Evolutionary conservation across 495 filamentous ascomycete genomes (phyloP).

Genomic region (Hypoxylon lienhwacheense): DNA sequence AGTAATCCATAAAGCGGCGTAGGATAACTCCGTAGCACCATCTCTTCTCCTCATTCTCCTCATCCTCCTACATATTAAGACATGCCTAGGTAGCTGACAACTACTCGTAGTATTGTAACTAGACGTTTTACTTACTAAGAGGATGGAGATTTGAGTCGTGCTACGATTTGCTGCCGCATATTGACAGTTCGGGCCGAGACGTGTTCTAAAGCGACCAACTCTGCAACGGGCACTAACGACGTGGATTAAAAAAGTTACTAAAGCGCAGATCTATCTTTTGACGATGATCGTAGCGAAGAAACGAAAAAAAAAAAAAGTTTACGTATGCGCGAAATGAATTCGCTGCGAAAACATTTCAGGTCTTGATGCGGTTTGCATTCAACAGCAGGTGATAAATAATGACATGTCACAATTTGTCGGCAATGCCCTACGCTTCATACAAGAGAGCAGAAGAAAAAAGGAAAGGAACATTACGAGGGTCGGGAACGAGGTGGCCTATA

Average conservation of each 20-base stretch:
- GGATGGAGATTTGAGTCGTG: no score
- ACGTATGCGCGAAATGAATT: background rate
- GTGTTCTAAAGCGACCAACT: constrained; percentile 5
- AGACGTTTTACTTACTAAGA: no score
- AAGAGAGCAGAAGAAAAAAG: no score
- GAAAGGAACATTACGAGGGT: constrained; percentile 10
- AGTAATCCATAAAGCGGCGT: constrained; percentile 5
- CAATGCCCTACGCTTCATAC: no score
- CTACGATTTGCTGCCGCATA: constrained; percentile 1
- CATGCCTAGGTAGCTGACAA: no score
- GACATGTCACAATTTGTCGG: constrained; percentile 27
- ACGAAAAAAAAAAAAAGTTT: background rate
- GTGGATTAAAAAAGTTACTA: constrained; percentile 15
- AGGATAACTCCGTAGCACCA: constrained; percentile 9
- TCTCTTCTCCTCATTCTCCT: no score
- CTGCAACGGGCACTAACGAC: constrained; percentile 1
- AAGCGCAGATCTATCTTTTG: background rate
- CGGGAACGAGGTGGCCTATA: constrained; percentile 19
- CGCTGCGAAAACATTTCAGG: background rate
- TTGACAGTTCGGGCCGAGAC: constrained; percentile 17
- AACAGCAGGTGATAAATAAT: constrained; percentile 20
- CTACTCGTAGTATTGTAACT: no score
- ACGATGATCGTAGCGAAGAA: constrained; percentile 6
- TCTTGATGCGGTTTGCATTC: constrained; percentile 8
- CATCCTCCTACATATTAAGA: no score